Base-by-base conservation (phyloP, 768 basidiomycete species). In the Trametes coccinea region DNA sequence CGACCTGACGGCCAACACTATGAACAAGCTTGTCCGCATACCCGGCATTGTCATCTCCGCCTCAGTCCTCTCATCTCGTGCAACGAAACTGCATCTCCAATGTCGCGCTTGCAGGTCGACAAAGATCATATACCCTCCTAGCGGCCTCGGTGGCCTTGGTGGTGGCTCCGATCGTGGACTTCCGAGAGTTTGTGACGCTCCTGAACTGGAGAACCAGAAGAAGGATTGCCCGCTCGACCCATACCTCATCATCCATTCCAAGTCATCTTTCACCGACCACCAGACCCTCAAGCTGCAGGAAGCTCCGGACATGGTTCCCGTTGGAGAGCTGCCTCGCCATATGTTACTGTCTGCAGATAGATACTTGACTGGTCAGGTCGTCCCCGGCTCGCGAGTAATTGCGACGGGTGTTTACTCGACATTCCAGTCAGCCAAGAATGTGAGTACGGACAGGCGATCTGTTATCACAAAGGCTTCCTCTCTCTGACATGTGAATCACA, bases 11-110 rank as follows among this genome's bases (percentile, higher is more conserved):
- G 97, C 97, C 9, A 85, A 95, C 68, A 94, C 90, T 22, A 91
- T 98, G 82, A 95, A 94, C 71, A 95, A 92, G 71, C 87, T 99
- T 45, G 95, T 99, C 40, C 91, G 97, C 61, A 84, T 98, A 45
- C 97, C 97, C 2, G 97, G 97, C 34, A 99, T 99, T 69, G 95
- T 98, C 72, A 98, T 98, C 72, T 95, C 95, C 34, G 93, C 97
- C 0, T 96, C 95, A 9, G 89, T 94, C 16, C 83, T 98, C 22
- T 92, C 94, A 0, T 92, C 96, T 2, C 88, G 96, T 46, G 94
- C 97, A 9, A 95, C 94, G 22, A 92, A 90, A 65, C 82, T 99
- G 4, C 89, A 92, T 67, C 81, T 99, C 16, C 94, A 95, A 74
- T 99, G 97, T 74, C 92, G 94, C 60, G 86, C 88, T 0, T 99